Base-by-base conservation (phyloP, 305 asterid genomes). In the Coffea humblotiana region DNA sequence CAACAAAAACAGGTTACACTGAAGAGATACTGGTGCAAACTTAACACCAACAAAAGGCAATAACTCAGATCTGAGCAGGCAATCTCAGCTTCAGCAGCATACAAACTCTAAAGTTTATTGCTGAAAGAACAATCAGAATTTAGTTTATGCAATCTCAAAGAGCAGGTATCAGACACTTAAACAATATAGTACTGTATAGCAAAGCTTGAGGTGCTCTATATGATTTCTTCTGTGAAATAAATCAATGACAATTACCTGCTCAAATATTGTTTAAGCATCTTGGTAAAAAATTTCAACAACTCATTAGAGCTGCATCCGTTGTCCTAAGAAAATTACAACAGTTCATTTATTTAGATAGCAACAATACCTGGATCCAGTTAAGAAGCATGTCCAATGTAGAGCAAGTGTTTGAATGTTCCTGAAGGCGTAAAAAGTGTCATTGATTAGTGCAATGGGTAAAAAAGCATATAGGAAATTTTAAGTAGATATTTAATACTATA, bases 361-460 rank as follows among this genome's bases (percentile, higher is more conserved):
- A 61, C 63, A 77, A 78, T 85, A 96, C 99, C 99, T 92, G 94
- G 84, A 96, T 85, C 99, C 99, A 96, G 82, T 90, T 70, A 78
- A 96, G 91, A 82, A 96, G 97, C 93, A 92, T 84, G 81, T 91
- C 93, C 87, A 92, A 78, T 77, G 82, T 90, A 66, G 89, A 85
- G 78, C 81, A 83, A 81, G 89, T 63, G 79, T 86, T 90, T 83
- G 91, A 78, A 79, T 81, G 81, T 68, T 90, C 92, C 99, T 94
- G 91, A 77, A 81, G 80, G 77, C 40, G 14, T 47, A 58, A 27
- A 48, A 71, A 71, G 58, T 32, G 52, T 32, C n/a, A 60, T 6
- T 75, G 49, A 60, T 78, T 45, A 78, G 69, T 67, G 54, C 65
- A 56, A 68, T 56, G 51, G 54, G 43, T 51, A 12, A 29, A 35